Conservation (phyloP, 208 protist genomes). For the Crithidia brevicula region DNA sequence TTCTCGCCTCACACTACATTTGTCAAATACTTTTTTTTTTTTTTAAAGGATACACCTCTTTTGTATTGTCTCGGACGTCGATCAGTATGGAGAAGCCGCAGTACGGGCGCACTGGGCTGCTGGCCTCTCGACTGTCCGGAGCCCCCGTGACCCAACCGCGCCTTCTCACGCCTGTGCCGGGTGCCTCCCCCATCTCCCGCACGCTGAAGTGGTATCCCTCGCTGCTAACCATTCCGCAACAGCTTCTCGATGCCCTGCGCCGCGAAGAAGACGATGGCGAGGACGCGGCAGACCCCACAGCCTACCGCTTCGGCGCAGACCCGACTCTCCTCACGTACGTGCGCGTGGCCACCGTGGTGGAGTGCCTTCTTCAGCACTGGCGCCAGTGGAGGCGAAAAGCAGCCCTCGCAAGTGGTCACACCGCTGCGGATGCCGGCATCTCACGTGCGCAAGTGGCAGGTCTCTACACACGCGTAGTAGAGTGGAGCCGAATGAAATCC, state of each 20-base stretch:
- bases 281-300: not conserved
- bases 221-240: slow-evolving; percentile 75
- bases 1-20: too few relatives aligned
- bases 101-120: slow-evolving; percentile 80
- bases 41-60: too few relatives aligned
- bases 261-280: slow-evolving; percentile 27
- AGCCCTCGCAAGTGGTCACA: not conserved
- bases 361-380: slow-evolving; percentile 25
- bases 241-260: slow-evolving; percentile 57
- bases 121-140: slow-evolving; percentile 41
- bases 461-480: slow-evolving; percentile 37
- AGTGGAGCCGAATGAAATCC: slow-evolving; percentile 28
- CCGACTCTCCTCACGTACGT: slow-evolving; percentile 51
- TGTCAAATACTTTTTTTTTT: too few relatives aligned
- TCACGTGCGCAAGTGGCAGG: slow-evolving; percentile 14
- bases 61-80: too few relatives aligned
- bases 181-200: not conserved
- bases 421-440: too few relatives aligned
- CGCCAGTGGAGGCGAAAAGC: not conserved
- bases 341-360: slow-evolving; percentile 45
- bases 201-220: slow-evolving; percentile 73
- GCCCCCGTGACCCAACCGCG: slow-evolving; percentile 44
- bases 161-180: slow-evolving; percentile 5
- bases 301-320: slow-evolving; percentile 31
- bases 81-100: slow-evolving; percentile 68